Evolutionary conservation across 768 basidiomycete species (phyloP).

Genomic region (Serendipita sp.): DNA sequence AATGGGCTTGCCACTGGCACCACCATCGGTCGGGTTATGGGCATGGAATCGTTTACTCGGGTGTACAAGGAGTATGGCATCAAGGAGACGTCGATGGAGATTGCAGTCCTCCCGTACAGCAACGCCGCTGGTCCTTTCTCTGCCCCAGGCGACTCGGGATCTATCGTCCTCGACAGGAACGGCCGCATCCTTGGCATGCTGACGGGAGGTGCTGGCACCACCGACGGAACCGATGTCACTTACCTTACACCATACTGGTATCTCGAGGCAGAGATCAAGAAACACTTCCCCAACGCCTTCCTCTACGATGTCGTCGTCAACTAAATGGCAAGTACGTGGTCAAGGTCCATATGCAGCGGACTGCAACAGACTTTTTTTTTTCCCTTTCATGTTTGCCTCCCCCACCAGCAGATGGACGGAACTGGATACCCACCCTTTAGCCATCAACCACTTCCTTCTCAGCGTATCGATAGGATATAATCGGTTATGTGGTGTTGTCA

Average conservation of each 20-base stretch:
- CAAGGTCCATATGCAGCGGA: no score
- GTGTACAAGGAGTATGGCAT: constrained; percentile 13
- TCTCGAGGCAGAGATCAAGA: constrained; percentile 20
- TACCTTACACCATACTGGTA: constrained; percentile 20
- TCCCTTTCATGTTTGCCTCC: no score
- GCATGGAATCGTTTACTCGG: constrained; percentile 21
- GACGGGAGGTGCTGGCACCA: constrained; percentile 18
- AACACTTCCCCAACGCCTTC: constrained; percentile 18
- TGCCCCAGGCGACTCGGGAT: constrained; percentile 20
- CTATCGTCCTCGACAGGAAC: constrained; percentile 15
- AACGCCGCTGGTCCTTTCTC: constrained; percentile 16
- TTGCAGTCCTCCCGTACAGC: constrained; percentile 16
- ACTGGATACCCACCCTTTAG: no score
- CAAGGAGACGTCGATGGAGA: constrained; percentile 14
- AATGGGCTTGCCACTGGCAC: constrained; percentile 22
- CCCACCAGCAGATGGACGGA: no score
- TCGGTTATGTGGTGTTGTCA: no score
- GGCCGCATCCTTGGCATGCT: constrained; percentile 21
- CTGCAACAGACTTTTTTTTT: no score
- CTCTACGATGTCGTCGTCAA: constrained; percentile 14
- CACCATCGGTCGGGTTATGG: constrained; percentile 23
- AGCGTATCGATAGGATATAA: no score
- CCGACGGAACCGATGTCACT: constrained; percentile 17
- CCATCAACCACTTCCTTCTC: no score
- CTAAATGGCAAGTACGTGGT: no score